These are phyloP conservation scores for Lasiodiplodia hormozganensis DNA, from an alignment of 2,329 filamentous ascomycete species.

Conservation along the genomic window DNA sequence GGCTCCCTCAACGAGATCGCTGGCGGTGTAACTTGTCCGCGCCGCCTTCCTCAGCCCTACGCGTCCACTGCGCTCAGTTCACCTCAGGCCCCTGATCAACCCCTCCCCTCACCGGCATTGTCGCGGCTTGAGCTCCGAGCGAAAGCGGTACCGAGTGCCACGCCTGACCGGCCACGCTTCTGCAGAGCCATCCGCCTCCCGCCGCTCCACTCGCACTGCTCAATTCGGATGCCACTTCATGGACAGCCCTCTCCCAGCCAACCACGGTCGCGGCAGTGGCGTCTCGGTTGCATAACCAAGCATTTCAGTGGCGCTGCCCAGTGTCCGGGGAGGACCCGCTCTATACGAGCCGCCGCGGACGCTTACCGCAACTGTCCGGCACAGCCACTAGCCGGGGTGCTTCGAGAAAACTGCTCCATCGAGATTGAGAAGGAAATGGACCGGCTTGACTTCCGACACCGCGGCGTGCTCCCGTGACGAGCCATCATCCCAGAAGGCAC, in stretches of 20 bases:
- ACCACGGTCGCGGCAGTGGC: background rate
- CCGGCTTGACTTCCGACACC: background rate
- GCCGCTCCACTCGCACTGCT: background rate
- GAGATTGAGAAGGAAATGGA: background rate
- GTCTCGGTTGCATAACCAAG: constrained; percentile 6
- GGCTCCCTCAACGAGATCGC: constrained; percentile 20
- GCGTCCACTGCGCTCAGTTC: background rate
- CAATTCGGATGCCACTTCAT: background rate
- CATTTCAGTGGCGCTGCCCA: constrained; percentile 18
- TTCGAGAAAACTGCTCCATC: constrained; percentile 11
- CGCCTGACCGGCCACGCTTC: background rate
- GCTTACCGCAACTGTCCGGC: background rate
- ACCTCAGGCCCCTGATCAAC: constrained; percentile 17
- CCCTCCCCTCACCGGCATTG: constrained; percentile 9
- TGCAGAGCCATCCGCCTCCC: background rate
- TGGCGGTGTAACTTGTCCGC: constrained; percentile 1
- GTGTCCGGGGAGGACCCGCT: constrained; percentile 7
- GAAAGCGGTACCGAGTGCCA: background rate
- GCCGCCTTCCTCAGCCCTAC: constrained; percentile 16
- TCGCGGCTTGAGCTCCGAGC: background rate
- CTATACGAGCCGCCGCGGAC: background rate
- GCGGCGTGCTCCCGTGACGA: background rate
- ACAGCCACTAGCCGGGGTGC: constrained; percentile 2
- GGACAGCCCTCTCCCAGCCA: background rate
- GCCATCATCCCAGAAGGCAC: background rate